Evolutionary conservation across 805 yeast species (phyloP), one percentile per base, ranked within the genome.

Genomic region (Sungouiozyma ichnusensis): DNA sequence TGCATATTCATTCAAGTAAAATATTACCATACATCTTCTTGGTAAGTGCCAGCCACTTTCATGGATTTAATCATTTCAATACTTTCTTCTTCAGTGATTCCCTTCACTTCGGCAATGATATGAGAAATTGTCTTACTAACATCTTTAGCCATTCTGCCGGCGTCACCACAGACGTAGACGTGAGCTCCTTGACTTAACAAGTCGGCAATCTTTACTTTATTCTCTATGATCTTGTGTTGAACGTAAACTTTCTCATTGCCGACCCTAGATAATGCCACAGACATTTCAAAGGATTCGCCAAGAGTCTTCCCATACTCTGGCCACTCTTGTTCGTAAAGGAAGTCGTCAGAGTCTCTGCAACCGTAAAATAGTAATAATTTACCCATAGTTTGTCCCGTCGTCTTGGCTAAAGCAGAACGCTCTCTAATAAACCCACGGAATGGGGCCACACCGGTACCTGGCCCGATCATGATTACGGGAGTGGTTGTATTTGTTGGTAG

Each of bases 381-480:
- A 43, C 97, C 97, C 37, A 85, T 65, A 17, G 43, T 46, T 8
- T 34, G 37, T 17, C 33, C 27, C 50, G 71, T 69, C 37, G 60
- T 61, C 44, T 68, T 69, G 11, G 65, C 66, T 56, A 69, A 74
- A 33, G 66, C 61, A n/a, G 79, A 83, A 55, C 88, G 81, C 60
- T 90, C 98, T 67, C 94, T 79, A 32, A 90, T 65, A 52, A 90
- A 90, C 3, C 95, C 98, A 68, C 98, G 80, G 71, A 92, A 85
- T 47, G 98, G 98, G 8, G 98, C 97, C 39, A 90, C 90, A 63
- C 98, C 98, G 3, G 98, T 92, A 50, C 98, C 98, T 37, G 98
- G 97, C 20, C 98, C 98, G 56, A 90, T 74, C 82, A 88, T 76
- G 54, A 90, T 86, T 17, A 90, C 73, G 15, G 97, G 97, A 27